Conservation (phyloP, 108 stramenopile species). For the Fragilaria crotonensis region DNA sequence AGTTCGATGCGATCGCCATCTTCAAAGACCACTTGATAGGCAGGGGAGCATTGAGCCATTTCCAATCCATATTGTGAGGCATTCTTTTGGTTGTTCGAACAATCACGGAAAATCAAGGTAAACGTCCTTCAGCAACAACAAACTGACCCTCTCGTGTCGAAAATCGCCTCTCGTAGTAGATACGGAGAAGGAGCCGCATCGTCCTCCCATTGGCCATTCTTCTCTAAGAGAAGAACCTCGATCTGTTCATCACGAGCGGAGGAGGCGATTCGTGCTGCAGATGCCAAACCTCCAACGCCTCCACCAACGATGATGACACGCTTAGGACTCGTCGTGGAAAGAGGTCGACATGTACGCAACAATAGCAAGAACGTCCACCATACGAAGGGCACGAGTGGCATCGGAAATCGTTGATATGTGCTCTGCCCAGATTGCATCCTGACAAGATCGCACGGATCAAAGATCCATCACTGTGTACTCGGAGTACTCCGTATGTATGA, state of each 20-base stretch:
- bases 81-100: constrained; percentile 5
- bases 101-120: constrained; percentile 55
- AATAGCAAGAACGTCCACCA: too few species aligned
- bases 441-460: too few species aligned
- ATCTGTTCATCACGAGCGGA: neutral
- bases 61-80: constrained; percentile 53
- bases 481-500: too few species aligned
- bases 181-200: constrained; percentile 64
- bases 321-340: neutral
- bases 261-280: constrained; percentile 48
- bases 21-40: constrained; percentile 80
- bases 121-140: constrained; percentile 51
- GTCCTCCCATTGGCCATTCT: constrained; percentile 53
- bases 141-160: constrained; percentile 79
- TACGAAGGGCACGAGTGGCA: too few species aligned
- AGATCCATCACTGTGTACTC: too few species aligned
- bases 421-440: too few species aligned
- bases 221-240: constrained; percentile 54
- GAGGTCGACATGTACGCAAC: too few species aligned
- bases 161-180: constrained; percentile 31
- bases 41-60: constrained; percentile 62
- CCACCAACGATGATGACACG: constrained; percentile 55
- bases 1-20: constrained; percentile 61
- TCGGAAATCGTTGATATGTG: too few species aligned
- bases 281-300: constrained; percentile 60